phyloP scores from a whole-genome alignment of 805 yeast genomes.

The Spathaspora sp. region DNA sequence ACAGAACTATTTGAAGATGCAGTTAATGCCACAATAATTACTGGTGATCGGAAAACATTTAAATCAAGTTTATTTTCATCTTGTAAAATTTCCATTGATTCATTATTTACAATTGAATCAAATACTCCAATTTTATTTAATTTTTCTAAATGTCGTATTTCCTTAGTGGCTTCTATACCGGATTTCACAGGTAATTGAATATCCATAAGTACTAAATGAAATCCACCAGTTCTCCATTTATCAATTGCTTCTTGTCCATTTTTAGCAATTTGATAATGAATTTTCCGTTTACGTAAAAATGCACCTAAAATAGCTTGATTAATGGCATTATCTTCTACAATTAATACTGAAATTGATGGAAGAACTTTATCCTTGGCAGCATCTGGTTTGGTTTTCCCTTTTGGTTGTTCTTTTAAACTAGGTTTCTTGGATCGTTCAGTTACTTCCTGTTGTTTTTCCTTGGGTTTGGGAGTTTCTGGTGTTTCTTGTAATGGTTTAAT shows the following conservation, averaged over 20 bases:
- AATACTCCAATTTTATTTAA: slow-evolving; percentile 73
- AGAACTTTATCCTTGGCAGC: slow-evolving; percentile 52
- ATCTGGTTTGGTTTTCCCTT: background rate
- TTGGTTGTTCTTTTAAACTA: background rate
- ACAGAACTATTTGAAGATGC: slow-evolving; percentile 78
- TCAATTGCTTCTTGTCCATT: slow-evolving; percentile 95
- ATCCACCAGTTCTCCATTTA: slow-evolving; percentile 92
- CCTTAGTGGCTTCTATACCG: slow-evolving; percentile 92
- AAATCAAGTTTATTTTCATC: slow-evolving; percentile 57
- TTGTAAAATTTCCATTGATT: slow-evolving; percentile 20
- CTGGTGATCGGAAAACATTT: slow-evolving; percentile 78
- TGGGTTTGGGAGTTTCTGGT: background rate
- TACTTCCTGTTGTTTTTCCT: background rate
- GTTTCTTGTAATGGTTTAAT: background rate
- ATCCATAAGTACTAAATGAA: slow-evolving; percentile 94
- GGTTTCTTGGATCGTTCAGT: background rate
- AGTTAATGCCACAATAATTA: slow-evolving; percentile 95
- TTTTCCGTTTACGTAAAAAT: slow-evolving; percentile 79
- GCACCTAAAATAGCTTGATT: slow-evolving; percentile 90
- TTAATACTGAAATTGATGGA: slow-evolving; percentile 85
- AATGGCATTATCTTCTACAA: slow-evolving; percentile 94
- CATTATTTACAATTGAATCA: slow-evolving; percentile 35
- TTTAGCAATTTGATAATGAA: slow-evolving; percentile 80
- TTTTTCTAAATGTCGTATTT: slow-evolving; percentile 80
- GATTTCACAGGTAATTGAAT: slow-evolving; percentile 94